Percentiles rank a stretch among this genome's conserved stretches.
Evolutionary conservation across 176 grass and related monocot genomes (phyloP).

Genomic region (Eleusine indica): DNA sequence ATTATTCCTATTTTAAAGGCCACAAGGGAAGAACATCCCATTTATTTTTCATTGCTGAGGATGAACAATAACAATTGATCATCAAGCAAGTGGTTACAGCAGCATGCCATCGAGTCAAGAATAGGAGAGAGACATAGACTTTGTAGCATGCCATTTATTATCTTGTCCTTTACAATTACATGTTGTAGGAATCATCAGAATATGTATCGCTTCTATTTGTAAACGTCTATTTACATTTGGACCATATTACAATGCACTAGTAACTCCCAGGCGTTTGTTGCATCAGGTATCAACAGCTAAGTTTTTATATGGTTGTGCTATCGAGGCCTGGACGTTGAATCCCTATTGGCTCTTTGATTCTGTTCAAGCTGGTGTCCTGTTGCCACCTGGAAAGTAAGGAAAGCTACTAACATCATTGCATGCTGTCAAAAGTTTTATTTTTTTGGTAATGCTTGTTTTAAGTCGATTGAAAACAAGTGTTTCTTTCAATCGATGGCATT

Average conservation of each 20-base stretch:
- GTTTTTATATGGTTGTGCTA: constrained; percentile 92
- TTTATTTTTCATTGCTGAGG: background rate
- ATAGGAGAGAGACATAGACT: background rate
- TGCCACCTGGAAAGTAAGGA: constrained; percentile 75
- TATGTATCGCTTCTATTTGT: constrained; percentile 18
- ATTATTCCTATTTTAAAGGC: background rate
- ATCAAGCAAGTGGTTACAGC: background rate
- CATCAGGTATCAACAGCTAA: constrained; percentile 70
- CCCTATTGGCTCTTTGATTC: constrained; percentile 69
- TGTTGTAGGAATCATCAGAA: background rate
- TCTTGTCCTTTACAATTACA: background rate
- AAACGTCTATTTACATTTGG: constrained; percentile 10
- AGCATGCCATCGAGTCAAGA: background rate
- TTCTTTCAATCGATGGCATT: too few species aligned
- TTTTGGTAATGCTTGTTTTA: too few species aligned
- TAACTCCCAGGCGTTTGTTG: constrained; percentile 33
- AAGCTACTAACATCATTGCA: background rate
- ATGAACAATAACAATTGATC: background rate
- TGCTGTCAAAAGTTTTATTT: background rate
- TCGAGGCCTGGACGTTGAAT: constrained; percentile 70
- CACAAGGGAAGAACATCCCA: background rate
- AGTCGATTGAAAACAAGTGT: too few species aligned
- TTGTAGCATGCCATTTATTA: background rate
- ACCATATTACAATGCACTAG: background rate
- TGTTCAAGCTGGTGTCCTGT: constrained; percentile 58